Conservation (phyloP, 495 filamentous ascomycete genomes). For the Cudoniella acicularis region DNA sequence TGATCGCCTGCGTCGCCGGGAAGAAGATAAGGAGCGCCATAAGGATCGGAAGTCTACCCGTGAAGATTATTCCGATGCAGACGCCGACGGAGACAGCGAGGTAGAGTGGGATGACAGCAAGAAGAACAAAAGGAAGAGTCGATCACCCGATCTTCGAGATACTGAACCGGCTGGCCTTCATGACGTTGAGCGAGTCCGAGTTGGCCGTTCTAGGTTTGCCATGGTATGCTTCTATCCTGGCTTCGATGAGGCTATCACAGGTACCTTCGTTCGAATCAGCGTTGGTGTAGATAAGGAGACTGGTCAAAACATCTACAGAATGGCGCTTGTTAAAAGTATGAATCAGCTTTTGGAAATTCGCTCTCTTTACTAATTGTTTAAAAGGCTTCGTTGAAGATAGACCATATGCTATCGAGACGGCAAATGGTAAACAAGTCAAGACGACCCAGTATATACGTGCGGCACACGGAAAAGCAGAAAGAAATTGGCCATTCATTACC, state of each 20-base stretch:
- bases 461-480: slow-evolving; percentile 71
- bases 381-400: slow-evolving; percentile 71
- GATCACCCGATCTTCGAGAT: slow-evolving; percentile 46
- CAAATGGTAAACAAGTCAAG: slow-evolving; percentile 65
- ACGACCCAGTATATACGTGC: slow-evolving; percentile 73
- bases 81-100: slow-evolving; percentile 77
- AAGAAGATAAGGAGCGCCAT: slow-evolving; percentile 58
- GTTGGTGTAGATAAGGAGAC: slow-evolving; percentile 68
- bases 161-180: slow-evolving; percentile 60
- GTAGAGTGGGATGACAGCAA: slow-evolving; percentile 61
- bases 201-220: slow-evolving; percentile 77
- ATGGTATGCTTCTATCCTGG: slow-evolving; percentile 87
- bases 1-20: slow-evolving; percentile 69
- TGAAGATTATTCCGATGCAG: slow-evolving; percentile 54
- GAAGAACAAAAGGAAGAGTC: slow-evolving; percentile 34
- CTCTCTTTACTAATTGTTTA: slow-evolving; percentile 32
- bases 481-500: slow-evolving; percentile 76
- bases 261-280: slow-evolving; percentile 77
- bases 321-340: slow-evolving; percentile 81
- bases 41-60: slow-evolving; percentile 45
- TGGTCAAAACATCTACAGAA: slow-evolving; percentile 71
- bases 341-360: neutral
- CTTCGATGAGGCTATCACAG: slow-evolving; percentile 73
- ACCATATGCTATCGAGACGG: slow-evolving; percentile 72
- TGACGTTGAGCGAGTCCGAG: slow-evolving; percentile 75